Conservation (phyloP, 805 yeast genomes). For the Jamesozyma spencerorum region DNA sequence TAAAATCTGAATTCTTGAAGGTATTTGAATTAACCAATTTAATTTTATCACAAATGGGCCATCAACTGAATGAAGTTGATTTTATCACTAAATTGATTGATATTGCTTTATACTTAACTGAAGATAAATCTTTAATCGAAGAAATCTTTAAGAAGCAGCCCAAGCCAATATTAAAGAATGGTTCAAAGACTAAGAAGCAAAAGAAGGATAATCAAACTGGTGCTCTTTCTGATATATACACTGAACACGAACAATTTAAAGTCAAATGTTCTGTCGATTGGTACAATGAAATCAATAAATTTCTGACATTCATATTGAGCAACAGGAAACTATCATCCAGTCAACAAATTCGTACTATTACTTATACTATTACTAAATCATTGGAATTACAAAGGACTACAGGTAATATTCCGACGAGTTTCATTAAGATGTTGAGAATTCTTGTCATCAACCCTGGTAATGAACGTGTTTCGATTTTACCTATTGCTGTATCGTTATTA, state of each 20-base stretch:
- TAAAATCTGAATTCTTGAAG: constrained; percentile 17
- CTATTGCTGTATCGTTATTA: constrained; percentile 52
- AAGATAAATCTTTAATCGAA: constrained; percentile 28
- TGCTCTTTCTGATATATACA: constrained; percentile 58
- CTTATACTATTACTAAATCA: constrained; percentile 35
- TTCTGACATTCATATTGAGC: constrained; percentile 42
- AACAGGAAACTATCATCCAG: constrained; percentile 50
- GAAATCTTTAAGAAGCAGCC: constrained; percentile 11
- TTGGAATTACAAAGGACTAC: constrained; percentile 24
- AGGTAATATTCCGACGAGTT: constrained; percentile 22
- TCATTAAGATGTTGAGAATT: constrained; percentile 38
- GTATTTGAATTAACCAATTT: constrained; percentile 17
- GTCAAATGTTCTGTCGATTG: constrained; percentile 35
- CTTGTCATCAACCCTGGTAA: constrained; percentile 62
- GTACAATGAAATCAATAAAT: constrained; percentile 26
- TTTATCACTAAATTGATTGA: constrained; percentile 50
- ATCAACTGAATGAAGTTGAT: constrained; percentile 40
- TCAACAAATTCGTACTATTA: constrained; percentile 50
- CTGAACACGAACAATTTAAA: constrained; percentile 52
- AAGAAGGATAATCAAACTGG: constrained; percentile 37
- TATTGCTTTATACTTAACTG: constrained; percentile 37
- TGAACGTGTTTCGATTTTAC: constrained; percentile 56
- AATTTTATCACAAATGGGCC: constrained; percentile 27
- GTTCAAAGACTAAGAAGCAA: constrained; percentile 28
- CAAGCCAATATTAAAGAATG: constrained; percentile 11